Percentiles rank a stretch among this genome's conserved stretches.
Evolutionary conservation across 495 filamentous ascomycete genomes (phyloP).

Genomic region (Glutinoglossum americanum): DNA sequence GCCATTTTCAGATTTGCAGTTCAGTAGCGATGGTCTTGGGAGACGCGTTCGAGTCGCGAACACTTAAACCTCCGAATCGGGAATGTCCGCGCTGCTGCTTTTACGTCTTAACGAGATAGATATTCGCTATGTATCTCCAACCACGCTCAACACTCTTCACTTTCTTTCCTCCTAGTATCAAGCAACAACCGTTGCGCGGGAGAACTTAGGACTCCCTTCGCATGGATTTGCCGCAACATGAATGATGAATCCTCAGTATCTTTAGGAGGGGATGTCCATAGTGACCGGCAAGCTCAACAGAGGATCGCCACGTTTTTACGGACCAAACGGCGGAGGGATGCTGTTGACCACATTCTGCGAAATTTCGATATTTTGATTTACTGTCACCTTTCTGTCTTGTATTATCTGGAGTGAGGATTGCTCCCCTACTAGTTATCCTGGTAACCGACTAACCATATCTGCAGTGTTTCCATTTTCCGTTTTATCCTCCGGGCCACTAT

Average conservation of each 20-base stretch:
- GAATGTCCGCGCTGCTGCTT: background rate
- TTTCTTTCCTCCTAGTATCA: background rate
- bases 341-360: conserved; percentile 42
- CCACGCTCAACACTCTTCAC: background rate
- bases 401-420: conserved; percentile 68
- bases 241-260: conserved; percentile 42
- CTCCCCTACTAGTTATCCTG: background rate
- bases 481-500: conserved; percentile 46
- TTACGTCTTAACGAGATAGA: background rate
- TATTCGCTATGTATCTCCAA: no score
- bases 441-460: background rate
- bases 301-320: conserved; percentile 8
- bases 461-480: conserved; percentile 56
- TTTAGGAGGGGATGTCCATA: conserved; percentile 4
- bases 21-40: background rate
- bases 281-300: background rate
- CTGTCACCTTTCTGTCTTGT: conserved; percentile 56
- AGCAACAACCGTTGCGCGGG: background rate
- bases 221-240: conserved; percentile 22
- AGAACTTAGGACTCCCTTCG: background rate
- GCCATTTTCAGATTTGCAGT: conserved; percentile 25
- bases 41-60: background rate
- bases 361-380: conserved; percentile 66
- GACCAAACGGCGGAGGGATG: conserved; percentile 26
- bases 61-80: background rate